Conservation (phyloP, 805 yeast species). For the Candida nemodendra region DNA sequence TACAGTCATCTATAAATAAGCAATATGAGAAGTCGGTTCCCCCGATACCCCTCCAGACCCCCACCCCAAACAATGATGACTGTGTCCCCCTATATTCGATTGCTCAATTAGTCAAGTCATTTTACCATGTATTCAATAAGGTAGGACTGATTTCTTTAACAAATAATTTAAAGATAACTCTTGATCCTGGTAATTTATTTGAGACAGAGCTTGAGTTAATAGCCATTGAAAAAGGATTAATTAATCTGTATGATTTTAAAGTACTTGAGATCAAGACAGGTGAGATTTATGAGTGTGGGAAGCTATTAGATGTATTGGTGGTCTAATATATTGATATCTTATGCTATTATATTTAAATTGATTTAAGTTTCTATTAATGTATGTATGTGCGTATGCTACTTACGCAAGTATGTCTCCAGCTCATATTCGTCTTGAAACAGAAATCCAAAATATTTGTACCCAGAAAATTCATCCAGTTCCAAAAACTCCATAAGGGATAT, state of each 20-base stretch:
- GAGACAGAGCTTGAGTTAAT: conserved; percentile 61
- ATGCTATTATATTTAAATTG: no score
- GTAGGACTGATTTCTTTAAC: conserved; percentile 62
- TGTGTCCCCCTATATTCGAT: conserved; percentile 31
- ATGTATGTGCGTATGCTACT: neutral
- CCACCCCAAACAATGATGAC: conserved; percentile 19
- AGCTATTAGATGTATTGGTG: conserved; percentile 66
- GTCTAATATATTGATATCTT: conserved; percentile 19
- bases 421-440: conserved; percentile 29
- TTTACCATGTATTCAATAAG: conserved; percentile 38
- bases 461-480: conserved; percentile 20
- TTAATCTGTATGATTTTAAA: conserved; percentile 61
- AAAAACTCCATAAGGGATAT: conserved; percentile 25
- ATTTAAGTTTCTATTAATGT: no score
- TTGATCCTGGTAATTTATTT: conserved; percentile 59
- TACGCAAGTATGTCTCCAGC: conserved; percentile 12
- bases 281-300: conserved; percentile 69
- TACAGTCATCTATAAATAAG: conserved; percentile 37
- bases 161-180: conserved; percentile 60
- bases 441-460: conserved; percentile 29
- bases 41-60: conserved; percentile 32
- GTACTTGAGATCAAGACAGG: conserved; percentile 63
- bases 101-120: conserved; percentile 26
- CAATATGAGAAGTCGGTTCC: conserved; percentile 37
- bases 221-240: conserved; percentile 65